A percentile compares a stretch with the other conserved stretches of the same genome.
phyloP scores from a whole-genome alignment of 352 stramenopile genomes.

The Nothophytophthora sp. region DNA sequence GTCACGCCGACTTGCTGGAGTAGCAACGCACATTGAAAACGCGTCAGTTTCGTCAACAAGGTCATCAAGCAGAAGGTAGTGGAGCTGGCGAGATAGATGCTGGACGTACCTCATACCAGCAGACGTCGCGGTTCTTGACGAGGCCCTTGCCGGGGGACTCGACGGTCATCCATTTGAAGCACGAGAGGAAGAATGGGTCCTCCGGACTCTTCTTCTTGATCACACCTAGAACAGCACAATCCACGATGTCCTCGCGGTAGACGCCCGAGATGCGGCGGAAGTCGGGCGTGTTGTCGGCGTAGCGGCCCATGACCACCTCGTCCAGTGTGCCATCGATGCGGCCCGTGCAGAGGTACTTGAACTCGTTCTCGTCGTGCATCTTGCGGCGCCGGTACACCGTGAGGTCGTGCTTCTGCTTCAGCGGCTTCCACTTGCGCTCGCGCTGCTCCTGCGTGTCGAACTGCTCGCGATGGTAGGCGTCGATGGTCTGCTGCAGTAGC shows the following conservation, averaged over 20 bases:
- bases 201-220: constrained; percentile 46
- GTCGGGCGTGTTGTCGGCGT: constrained; percentile 68
- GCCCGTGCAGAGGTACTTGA: constrained; percentile 63
- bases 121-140: constrained; percentile 80
- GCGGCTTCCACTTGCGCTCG: constrained; percentile 69
- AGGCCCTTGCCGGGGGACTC: constrained; percentile 66
- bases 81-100: not conserved
- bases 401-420: constrained; percentile 64
- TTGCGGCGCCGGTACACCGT: constrained; percentile 62
- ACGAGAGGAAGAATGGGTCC: constrained; percentile 72
- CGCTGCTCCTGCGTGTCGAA: constrained; percentile 60
- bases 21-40: too few relatives aligned
- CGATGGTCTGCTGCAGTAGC: constrained; percentile 66
- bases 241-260: constrained; percentile 76
- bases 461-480: constrained; percentile 69
- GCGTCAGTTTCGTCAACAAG: too few relatives aligned
- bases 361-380: constrained; percentile 46
- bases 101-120: constrained; percentile 57
- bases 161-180: constrained; percentile 86
- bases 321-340: constrained; percentile 71
- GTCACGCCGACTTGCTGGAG: constrained; percentile 67
- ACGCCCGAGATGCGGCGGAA: constrained; percentile 75
- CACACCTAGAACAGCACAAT: constrained; percentile 72
- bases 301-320: constrained; percentile 74
- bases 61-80: not conserved